Conservation (phyloP, 2,329 filamentous ascomycete genomes). For the Laburnicola sp. region DNA sequence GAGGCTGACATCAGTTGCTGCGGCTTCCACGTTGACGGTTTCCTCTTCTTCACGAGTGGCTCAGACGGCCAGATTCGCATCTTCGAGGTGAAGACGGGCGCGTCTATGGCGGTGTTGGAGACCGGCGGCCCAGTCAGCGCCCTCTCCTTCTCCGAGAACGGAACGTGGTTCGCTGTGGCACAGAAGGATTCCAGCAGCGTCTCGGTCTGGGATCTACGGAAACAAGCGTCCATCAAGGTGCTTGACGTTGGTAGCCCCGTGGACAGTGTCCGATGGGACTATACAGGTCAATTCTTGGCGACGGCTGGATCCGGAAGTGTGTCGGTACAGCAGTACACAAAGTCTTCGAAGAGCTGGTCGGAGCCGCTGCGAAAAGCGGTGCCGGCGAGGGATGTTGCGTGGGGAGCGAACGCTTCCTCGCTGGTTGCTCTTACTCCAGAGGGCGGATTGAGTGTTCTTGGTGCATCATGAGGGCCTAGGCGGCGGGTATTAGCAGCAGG, state of each 20-base stretch:
- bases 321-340: conserved; percentile 86
- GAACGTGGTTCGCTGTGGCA: conserved; percentile 88
- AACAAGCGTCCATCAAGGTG: conserved; percentile 79
- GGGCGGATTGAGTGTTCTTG: conserved; percentile 73
- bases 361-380: conserved; percentile 79
- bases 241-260: conserved; percentile 82
- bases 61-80: conserved; percentile 79
- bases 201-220: conserved; percentile 89
- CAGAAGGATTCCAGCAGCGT: conserved; percentile 76
- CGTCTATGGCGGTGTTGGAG: conserved; percentile 74
- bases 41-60: conserved; percentile 86
- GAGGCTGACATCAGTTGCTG: conserved; percentile 76
- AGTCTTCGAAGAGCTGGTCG: conserved; percentile 84
- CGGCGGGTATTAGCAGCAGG: neutral
- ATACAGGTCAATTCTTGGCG: conserved; percentile 89
- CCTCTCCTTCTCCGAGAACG: conserved; percentile 91
- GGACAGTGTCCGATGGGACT: conserved; percentile 82
- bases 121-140: conserved; percentile 68
- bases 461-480: conserved; percentile 33
- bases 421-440: conserved; percentile 75
- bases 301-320: conserved; percentile 78
- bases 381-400: conserved; percentile 71
- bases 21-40: conserved; percentile 95
- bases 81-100: conserved; percentile 81
- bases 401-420: conserved; percentile 75